Evolutionary conservation across 805 yeast genomes (phyloP).

Genomic region (Candida nanaspora): DNA sequence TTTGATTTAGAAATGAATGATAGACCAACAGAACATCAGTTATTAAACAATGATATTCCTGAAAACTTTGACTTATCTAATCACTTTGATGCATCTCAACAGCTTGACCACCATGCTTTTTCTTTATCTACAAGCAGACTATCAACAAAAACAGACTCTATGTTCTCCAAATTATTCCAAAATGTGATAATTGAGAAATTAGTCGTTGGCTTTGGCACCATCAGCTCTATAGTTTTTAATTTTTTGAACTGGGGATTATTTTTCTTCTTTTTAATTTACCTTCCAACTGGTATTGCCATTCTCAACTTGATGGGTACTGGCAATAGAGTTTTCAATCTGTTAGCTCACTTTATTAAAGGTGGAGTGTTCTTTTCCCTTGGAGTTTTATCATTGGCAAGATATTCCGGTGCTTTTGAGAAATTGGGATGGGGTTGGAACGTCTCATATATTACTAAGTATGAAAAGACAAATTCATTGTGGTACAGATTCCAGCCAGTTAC

Average conservation of each 20-base stretch:
- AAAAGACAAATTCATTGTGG: slow-evolving; percentile 19
- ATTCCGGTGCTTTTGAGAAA: slow-evolving; percentile 70
- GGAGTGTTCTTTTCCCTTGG: slow-evolving; percentile 81
- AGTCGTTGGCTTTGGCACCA: slow-evolving; percentile 17
- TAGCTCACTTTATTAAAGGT: slow-evolving; percentile 96
- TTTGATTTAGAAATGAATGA: slow-evolving; percentile 16
- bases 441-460: slow-evolving; percentile 20
- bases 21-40: background rate
- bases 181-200: slow-evolving; percentile 10
- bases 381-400: slow-evolving; percentile 72
- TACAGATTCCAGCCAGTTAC: slow-evolving; percentile 34
- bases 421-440: slow-evolving; percentile 92
- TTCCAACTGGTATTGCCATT: slow-evolving; percentile 53
- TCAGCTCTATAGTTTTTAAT: slow-evolving; percentile 35
- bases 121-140: too few relatives aligned
- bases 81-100: too few relatives aligned
- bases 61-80: background rate
- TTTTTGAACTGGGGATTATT: slow-evolving; percentile 60
- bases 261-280: slow-evolving; percentile 48
- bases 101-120: too few relatives aligned
- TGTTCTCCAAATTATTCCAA: slow-evolving; percentile 29
- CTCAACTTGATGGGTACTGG: slow-evolving; percentile 68
- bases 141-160: slow-evolving; percentile 23
- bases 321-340: slow-evolving; percentile 59
- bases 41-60: background rate